Base-by-base conservation (phyloP, 2,329 filamentous ascomycete species). In the Pezicula neosporulosa region DNA sequence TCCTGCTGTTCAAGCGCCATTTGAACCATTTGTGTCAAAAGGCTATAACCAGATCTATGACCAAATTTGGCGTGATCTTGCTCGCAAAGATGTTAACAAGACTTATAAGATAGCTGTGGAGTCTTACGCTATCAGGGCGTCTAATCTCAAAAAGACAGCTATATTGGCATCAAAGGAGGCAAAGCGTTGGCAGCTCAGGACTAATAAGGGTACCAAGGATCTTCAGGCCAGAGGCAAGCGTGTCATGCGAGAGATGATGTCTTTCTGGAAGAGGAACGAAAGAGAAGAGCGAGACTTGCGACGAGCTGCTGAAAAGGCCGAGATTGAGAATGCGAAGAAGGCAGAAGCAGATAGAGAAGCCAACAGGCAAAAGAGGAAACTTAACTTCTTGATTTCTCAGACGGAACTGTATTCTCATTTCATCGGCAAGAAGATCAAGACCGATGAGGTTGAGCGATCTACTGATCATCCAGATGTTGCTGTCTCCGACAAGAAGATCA, bases 381-480 rank as follows among this genome's bases (percentile, higher is more conserved):
- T 99, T 68, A 97, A 99, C 73, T 99, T 99, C 80, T 81, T 99
- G 57, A 99, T 99, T 70, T 97, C 93, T 1, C 94, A 99, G 73
- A 99, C 94, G 1, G 94, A 99, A 69, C 80, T 99, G 47, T 99
- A 99, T 77, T 97, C 93, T 39, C 94, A 99, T 77, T 99, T 99
- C 71, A 97, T 99, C 63, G 93, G 94, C 69, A 96, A 96, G 76
- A 99, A 99, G 77, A 96, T 97, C 72, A 96, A 96, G 75, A 97
- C 93, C 1, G 88, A 94, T 61, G 92, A 97, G 66, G 90, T 96
- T 44, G 92, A 99, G 72, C 81, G 87, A 53, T 93, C 89, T 45
- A 94, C 90, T 19, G 90, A 94, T 63, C 90, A 92, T 64, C 84
- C 84, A 7, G 86, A 89, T 44, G 85, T 87, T 46, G 79, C 80